Evolutionary conservation across 2,329 filamentous ascomycete species (phyloP), one percentile per base, ranked within the genome.

Genomic region (Xylaria sp.): DNA sequence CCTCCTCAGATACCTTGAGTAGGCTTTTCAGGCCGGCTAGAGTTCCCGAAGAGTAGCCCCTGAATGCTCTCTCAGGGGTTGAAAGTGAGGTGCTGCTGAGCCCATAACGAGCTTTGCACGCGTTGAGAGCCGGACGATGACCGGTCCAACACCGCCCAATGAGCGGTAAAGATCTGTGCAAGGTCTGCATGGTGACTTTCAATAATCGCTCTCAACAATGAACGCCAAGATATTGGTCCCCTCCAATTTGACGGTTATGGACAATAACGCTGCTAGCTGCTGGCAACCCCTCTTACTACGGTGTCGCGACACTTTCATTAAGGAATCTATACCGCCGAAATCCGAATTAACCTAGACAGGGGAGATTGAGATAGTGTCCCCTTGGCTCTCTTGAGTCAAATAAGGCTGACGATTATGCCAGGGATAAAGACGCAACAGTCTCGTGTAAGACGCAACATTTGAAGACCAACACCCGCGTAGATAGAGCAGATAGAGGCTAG

Each of bases 1-100:
- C 91, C 81, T 98, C 95, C 60, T 95, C 91, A 0, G 93, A 94
- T 51, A 97, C 85, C 63, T 85, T 87, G 66, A 97, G 86, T 69
- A 94, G 81, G 34, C 79, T 74, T 67, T 78, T 78, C 39, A 85
- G 73, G 13, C 78, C 77, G n/a, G 70, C 69, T 5, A 78, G 71
- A 52, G 71, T 72, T 28, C 73, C 69, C 1, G 65, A 57, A 23
- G 65, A 37, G 61, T 74, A 72, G 28, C 41, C 4, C 50, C 66
- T 67, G 23, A 31, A 28, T 13, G 69, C 28, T 50, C 60, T 69
- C 41, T 63, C 57, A 13, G 73, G 72, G 18, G 61, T 60, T 50
- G 73, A 67, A 57, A 74, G 72, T 23, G 62, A 56, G 23, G 67
- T 46, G 28, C 60, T 12, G 18, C 25, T 58, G 20, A 51, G 56